Evolutionary conservation across 768 basidiomycete species (phyloP), one percentile per base, ranked within the genome.

Genomic region (Lyophyllum semitale): DNA sequence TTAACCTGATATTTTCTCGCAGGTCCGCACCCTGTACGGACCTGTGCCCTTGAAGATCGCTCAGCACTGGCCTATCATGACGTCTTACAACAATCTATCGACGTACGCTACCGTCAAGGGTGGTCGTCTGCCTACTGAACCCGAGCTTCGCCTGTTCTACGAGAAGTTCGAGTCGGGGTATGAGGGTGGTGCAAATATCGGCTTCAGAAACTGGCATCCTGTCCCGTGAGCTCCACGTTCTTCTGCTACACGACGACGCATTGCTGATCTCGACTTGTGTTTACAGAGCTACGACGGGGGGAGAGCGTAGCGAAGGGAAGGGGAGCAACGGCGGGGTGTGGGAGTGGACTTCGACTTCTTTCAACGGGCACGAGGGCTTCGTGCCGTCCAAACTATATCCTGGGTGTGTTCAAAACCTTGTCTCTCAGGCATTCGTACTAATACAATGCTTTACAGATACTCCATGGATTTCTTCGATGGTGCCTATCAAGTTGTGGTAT

Each of bases 321-420:
- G 89, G 91, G 11, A 84, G 85, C 58, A 98, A 99, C 61, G 97
- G 97, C 7, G 97, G 97, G 5, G 89, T 97, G 15, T 99, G 96
- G 95, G 95, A 98, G 75, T 98, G 95, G 95, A 97, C 96, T 0
- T 89, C 88, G 18, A 95, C 94, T 15, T 61, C 79, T 26, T 81
- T 95, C 42, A 87, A 85, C 20, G 76, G 74, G 25, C 77, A 84
- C 57, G 85, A 92, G 2, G 95, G 93, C 0, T 99, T 88, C 66
- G 77, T 77, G 42, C 77, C 85, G 8, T 94, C 91, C 1, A 70
- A 70, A 32, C 65, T 96, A 46, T 99, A 98, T 68, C 97, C 97
- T 23, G 97, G 93, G 77, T 95, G 74, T 58, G 73, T 51, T 27
- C 27, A 17, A 32, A 9, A 30, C 32, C 35, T 43, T 27, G 3